phyloP scores from a whole-genome alignment of 176 grass and related monocot genomes.

The Zoysia japonica region DNA sequence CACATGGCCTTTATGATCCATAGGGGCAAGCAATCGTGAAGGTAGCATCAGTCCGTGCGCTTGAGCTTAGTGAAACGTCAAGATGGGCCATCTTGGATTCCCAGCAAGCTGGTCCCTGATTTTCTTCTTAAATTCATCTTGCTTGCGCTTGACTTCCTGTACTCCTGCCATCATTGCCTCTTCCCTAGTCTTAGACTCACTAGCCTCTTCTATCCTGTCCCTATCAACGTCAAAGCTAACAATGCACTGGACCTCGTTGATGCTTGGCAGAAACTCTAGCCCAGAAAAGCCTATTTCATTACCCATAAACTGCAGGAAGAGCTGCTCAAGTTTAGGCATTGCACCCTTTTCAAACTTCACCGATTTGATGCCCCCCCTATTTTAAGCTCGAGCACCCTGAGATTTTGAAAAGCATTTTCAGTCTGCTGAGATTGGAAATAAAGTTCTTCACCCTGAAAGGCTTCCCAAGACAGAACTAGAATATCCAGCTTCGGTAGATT shows the following conservation, averaged over 20 bases:
- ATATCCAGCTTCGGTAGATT: background rate
- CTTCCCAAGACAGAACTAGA: fast-evolving
- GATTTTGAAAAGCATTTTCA: background rate
- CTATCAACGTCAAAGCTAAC: fast-evolving
- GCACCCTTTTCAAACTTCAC: background rate
- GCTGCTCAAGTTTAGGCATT: background rate
- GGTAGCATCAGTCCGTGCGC: too few relatives aligned
- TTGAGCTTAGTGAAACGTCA: too few relatives aligned
- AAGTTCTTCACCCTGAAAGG: background rate
- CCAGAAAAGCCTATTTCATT: background rate
- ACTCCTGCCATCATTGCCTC: too few relatives aligned
- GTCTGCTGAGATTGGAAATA: background rate
- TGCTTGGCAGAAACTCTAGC: background rate
- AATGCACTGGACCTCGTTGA: background rate
- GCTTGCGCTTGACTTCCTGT: too few relatives aligned
- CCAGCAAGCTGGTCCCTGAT: too few relatives aligned
- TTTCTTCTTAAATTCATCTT: too few relatives aligned
- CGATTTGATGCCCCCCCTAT: fast-evolving
- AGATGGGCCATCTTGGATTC: too few relatives aligned
- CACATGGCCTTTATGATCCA: too few relatives aligned
- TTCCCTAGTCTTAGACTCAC: too few relatives aligned
- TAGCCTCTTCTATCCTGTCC: fast-evolving
- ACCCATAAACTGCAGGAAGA: background rate
- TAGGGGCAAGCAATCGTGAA: too few relatives aligned
- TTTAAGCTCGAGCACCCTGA: background rate